Base-by-base conservation (phyloP, 352 stramenopile genomes). In the Phytophthora vignae region DNA sequence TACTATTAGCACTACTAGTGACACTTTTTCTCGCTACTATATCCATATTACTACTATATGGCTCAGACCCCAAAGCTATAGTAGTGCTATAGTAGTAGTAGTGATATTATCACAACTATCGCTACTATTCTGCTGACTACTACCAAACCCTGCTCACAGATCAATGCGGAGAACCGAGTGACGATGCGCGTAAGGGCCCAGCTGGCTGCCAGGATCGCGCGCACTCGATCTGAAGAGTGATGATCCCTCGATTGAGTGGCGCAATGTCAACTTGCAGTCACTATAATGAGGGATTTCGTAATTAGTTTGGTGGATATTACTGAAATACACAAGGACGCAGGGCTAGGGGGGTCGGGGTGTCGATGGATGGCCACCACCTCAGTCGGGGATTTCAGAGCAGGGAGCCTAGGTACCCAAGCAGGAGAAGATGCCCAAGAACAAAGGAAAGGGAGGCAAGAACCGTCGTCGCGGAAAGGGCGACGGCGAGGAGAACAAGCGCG, bases 381-480 rank as follows among this genome's bases (percentile, higher is more conserved):
- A 81, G 58, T 81, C 25, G 56, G 19, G 40, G 66, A 78, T 80
- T 76, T 69, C 55, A 67, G 50, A 60, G 38, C 38, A 29, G 38
- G 40, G 10, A 56, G 40, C 17, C 6, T 48, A 19, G 5, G 40
- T 19, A 19, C 12, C 40, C 14, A 15, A 48, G 14, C 12, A 19
- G 15, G 42, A 50, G 42, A 79, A 74, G 58, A 93, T 95, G 88
- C 88, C 88, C 71, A 96, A 96, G 83, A 93, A 94, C 84, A 96
- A 96, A 77, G 97, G 97, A 84, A 99, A 99, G 81, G 97, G 97
- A 79, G 97, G 97, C 85, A 99, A 99, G 86, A 99, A 99, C 84
- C 91, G 96, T 61, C 94, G 96, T 69, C 93, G 96, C 81, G 98
- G 98, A 82, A 99, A 99, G 89, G 98, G 98, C 80, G 97, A 99